These are phyloP conservation scores for Petasospora fabianii DNA, from an alignment of 1,139 yeast species.

Conservation along the genomic window DNA sequence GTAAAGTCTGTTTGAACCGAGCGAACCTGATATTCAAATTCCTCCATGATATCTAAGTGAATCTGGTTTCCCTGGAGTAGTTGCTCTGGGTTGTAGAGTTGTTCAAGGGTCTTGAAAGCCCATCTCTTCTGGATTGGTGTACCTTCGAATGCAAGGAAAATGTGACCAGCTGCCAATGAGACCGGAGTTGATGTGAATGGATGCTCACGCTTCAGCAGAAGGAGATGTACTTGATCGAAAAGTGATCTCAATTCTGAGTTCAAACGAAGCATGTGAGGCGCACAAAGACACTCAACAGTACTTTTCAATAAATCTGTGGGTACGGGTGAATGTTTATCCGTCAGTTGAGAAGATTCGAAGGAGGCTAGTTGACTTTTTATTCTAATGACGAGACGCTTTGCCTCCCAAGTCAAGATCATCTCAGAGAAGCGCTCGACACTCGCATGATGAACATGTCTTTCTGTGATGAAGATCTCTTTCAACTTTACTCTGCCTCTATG, in stretches of 20 bases:
- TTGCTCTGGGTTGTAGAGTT: slow-evolving; percentile 20
- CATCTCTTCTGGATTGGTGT: slow-evolving; percentile 41
- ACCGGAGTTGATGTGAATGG: slow-evolving; percentile 24
- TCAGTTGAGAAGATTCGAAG: slow-evolving; percentile 13
- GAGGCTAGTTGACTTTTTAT: slow-evolving; percentile 28
- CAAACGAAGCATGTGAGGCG: slow-evolving; percentile 46
- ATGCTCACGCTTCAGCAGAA: slow-evolving; percentile 27
- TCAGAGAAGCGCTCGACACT: slow-evolving; percentile 49
- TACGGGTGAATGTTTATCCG: slow-evolving; percentile 21
- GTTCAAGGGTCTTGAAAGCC: slow-evolving; percentile 37
- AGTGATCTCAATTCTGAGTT: slow-evolving; percentile 32
- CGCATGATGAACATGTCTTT: slow-evolving; percentile 45
- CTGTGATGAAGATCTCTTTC: slow-evolving; percentile 47
- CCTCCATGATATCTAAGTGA: slow-evolving; percentile 45
- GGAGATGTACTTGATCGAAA: slow-evolving; percentile 33
- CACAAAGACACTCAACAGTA: slow-evolving; percentile 44
- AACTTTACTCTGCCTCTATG: slow-evolving; percentile 50
- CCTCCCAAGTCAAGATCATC: slow-evolving; percentile 54
- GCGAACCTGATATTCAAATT: slow-evolving; percentile 48
- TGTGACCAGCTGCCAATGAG: slow-evolving; percentile 42
- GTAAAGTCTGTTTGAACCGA: slow-evolving; percentile 49
- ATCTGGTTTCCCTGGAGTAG: slow-evolving; percentile 22
- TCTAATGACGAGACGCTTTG: slow-evolving; percentile 32
- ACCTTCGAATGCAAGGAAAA: slow-evolving; percentile 54
- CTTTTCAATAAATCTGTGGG: slow-evolving; percentile 31